Evolutionary conservation across 2,329 filamentous ascomycete species (phyloP), one percentile per base, ranked within the genome.

Genomic region (Fusarium fracticaudum): DNA sequence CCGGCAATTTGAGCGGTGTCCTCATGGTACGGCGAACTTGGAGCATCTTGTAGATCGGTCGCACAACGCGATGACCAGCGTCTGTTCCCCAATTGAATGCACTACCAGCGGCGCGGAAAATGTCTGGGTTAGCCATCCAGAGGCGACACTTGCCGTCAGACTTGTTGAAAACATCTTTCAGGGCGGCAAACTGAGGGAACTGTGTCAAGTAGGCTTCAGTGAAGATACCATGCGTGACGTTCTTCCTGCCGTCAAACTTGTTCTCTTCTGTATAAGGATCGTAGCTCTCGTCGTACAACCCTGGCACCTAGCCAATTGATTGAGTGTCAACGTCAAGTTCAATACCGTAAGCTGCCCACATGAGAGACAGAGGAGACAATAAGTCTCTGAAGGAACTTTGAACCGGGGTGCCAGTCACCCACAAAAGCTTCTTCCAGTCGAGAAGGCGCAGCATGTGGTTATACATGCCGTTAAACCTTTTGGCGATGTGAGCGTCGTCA

Each of bases 171-270:
- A 29, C 4, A 1, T 47, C 24, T 13, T 29, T 4, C 0, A 47
- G 44, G 2, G 8, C 8, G 6, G 6, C 1, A 47, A 29, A 47
- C 12, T 29, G 24, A 1, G 44, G 24, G 0, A 20, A 15, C 12
- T 29, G 1, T 29, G 18, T 15, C 24, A 47, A 9, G 18, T 18
- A 26, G 7, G 24, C 0, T 22, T 8, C 12, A 29, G 44, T 47
- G 24, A 29, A 22, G 9, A 47, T 29, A 1, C 44, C 12, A 29
- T 15, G 18, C 0, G 24, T 22, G 1, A 0, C 2, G 0, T 26
- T 10, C 18, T 20, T 14, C 18, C 12, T 7, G 10, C 2, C 18
- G 18, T 20, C 12, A 3, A 22, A 13, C 11, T 22, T 40, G 38
- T 40, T 20, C 3, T 20, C 24, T 1, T 47, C 44, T 47, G 13